A percentile compares a stretch with the other conserved stretches of the same genome.
Evolutionary conservation across 805 yeast genomes (phyloP).

Genomic region (Spathaspora hagerdaliae): DNA sequence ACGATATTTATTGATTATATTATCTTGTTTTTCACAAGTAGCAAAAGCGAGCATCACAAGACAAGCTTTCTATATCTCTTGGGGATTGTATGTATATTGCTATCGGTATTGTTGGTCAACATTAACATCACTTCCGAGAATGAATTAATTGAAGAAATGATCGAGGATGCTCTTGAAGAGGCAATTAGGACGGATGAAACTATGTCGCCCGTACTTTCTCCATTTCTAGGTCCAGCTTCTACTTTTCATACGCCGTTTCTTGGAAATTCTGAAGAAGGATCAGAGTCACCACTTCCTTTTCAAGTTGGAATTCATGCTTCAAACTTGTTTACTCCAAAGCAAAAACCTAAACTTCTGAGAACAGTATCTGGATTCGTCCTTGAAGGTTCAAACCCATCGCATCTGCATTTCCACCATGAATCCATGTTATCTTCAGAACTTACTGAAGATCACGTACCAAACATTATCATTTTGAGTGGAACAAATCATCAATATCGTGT

Average conservation of each 20-base stretch:
- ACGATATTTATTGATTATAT: conserved; percentile 48
- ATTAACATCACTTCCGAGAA: conserved; percentile 39
- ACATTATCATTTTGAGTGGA: conserved; percentile 15
- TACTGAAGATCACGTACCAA: not conserved
- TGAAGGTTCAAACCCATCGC: conserved; percentile 3
- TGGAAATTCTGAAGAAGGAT: not conserved
- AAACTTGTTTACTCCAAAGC: conserved; percentile 5
- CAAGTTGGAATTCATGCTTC: conserved; percentile 14
- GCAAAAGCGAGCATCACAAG: conserved; percentile 13
- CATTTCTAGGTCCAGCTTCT: conserved; percentile 24
- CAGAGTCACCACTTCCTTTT: conserved; percentile 9
- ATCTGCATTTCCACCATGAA: not conserved
- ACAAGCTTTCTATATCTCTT: conserved; percentile 32
- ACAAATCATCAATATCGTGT: conserved; percentile 19
- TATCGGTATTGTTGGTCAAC: conserved; percentile 46
- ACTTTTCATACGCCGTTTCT: not conserved
- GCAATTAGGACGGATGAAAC: conserved; percentile 45
- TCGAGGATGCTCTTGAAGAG: conserved; percentile 45
- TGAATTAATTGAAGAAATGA: conserved; percentile 42
- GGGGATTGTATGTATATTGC: conserved; percentile 46
- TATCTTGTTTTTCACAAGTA: conserved; percentile 16
- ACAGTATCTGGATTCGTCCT: conserved; percentile 14
- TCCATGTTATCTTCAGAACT: not conserved
- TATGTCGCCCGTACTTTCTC: conserved; percentile 45
- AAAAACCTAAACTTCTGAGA: not conserved